Conservation (phyloP, 495 filamentous ascomycete genomes). For the Annulohypoxylon maeteangense region DNA sequence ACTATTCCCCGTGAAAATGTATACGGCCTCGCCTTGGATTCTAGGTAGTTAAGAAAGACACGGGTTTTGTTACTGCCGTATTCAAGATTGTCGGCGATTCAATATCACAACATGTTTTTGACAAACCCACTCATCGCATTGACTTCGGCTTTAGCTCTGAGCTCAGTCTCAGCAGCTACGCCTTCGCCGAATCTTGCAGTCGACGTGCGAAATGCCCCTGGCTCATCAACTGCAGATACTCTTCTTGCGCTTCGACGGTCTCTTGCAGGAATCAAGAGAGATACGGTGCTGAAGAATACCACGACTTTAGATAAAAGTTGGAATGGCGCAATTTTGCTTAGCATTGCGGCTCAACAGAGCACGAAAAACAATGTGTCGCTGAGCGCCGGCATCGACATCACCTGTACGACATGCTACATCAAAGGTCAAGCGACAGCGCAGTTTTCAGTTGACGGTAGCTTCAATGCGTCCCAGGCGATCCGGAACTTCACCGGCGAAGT, state of each 20-base stretch:
- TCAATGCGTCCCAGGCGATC: slow-evolving; percentile 53
- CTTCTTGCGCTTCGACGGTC: slow-evolving; percentile 30
- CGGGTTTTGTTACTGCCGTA: not conserved
- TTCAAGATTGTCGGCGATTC: not conserved
- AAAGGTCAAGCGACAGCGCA: slow-evolving; percentile 57
- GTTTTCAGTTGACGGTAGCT: slow-evolving; percentile 52
- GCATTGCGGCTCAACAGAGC: slow-evolving; percentile 11
- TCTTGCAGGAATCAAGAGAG: slow-evolving; percentile 21
- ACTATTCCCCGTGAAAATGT: not conserved
- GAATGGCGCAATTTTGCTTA: slow-evolving; percentile 51
- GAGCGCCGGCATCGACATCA: slow-evolving; percentile 51
- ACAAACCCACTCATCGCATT: slow-evolving; percentile 3
- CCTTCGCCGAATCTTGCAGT: slow-evolving; percentile 18
- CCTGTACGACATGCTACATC: slow-evolving; percentile 63
- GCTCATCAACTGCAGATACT: slow-evolving; percentile 31
- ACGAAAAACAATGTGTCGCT: slow-evolving; percentile 11
- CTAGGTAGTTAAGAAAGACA: not conserved
- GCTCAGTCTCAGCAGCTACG: slow-evolving; percentile 21
- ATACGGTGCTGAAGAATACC: slow-evolving; percentile 47
- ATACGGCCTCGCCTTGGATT: not conserved
- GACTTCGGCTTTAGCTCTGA: slow-evolving; percentile 17
- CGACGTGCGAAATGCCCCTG: slow-evolving; percentile 23
- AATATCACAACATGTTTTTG: slow-evolving; percentile 29
- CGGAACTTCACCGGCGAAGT: slow-evolving; percentile 47
- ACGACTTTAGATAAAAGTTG: slow-evolving; percentile 55